phyloP scores from a whole-genome alignment of 2,329 filamentous ascomycete genomes.

The Aulographum hederae region DNA sequence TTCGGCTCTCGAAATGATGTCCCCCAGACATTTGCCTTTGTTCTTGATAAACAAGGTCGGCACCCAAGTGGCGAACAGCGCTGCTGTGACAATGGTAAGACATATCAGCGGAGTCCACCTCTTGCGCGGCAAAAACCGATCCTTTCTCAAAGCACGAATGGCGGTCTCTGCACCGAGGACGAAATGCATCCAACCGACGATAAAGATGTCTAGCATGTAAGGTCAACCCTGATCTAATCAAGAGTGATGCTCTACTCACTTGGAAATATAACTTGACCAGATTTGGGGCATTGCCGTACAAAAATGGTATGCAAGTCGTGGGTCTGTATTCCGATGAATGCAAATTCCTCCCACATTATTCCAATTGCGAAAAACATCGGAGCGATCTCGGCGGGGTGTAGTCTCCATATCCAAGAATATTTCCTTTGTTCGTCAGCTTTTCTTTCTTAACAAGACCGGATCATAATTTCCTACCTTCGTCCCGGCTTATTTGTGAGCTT shows the following conservation, averaged over 20 bases:
- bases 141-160: conserved; percentile 33
- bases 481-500: conserved; percentile 13
- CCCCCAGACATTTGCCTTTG: conserved; percentile 45
- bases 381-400: conserved; percentile 21
- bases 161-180: conserved; percentile 46
- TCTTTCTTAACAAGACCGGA: too few species aligned
- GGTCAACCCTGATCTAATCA: not conserved
- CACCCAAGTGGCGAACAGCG: conserved; percentile 38
- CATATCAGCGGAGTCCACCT: conserved; percentile 44
- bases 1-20: conserved; percentile 48
- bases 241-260: conserved; percentile 11
- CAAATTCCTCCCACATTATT: conserved; percentile 17
- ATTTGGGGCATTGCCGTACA: conserved; percentile 15
- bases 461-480: too few species aligned
- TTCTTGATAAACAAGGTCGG: conserved; percentile 37
- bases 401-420: conserved; percentile 15
- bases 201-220: conserved; percentile 37
- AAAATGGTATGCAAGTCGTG: conserved; percentile 18
- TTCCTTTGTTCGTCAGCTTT: too few species aligned
- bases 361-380: conserved; percentile 19
- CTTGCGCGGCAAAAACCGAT: conserved; percentile 35
- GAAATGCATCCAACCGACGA: conserved; percentile 46
- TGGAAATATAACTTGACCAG: conserved; percentile 19
- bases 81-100: conserved; percentile 29
- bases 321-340: conserved; percentile 20